Conservation (phyloP, 495 filamentous ascomycete species). For the Paragyromitra xinjiangensis region DNA sequence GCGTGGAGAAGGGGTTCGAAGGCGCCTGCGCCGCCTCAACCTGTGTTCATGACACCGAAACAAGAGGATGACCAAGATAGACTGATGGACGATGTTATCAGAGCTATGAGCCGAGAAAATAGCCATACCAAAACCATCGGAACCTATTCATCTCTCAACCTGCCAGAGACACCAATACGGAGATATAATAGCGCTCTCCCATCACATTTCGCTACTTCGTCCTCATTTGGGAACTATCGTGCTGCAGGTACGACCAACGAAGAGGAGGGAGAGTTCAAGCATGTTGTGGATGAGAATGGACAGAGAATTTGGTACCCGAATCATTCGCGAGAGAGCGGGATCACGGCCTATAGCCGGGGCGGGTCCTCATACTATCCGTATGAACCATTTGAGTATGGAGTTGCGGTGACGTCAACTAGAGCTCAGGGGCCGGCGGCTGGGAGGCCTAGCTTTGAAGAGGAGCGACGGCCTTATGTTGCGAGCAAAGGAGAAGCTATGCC, state of each 20-base stretch:
- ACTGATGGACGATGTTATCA: constrained; percentile 47
- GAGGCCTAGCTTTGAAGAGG: constrained; percentile 47
- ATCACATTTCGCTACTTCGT: constrained; percentile 41
- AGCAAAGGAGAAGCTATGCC: constrained; percentile 29
- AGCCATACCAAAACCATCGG: constrained; percentile 51
- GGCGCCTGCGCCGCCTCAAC: constrained; percentile 21
- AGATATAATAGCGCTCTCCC: constrained; percentile 48
- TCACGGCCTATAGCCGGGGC: constrained; percentile 48
- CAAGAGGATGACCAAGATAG: constrained; percentile 35
- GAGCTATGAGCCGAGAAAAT: constrained; percentile 49
- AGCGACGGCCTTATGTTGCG: constrained; percentile 21
- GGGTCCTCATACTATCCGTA: constrained; percentile 52
- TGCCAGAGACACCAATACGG: constrained; percentile 46
- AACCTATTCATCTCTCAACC: constrained; percentile 50
- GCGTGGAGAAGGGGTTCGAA: constrained; percentile 47
- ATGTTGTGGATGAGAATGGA: constrained; percentile 48
- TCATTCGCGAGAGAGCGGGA: constrained; percentile 46
- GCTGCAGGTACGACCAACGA: constrained; percentile 16
- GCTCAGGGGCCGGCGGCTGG: constrained; percentile 38
- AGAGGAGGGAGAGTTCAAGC: constrained; percentile 38
- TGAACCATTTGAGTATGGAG: constrained; percentile 53
- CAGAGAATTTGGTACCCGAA: constrained; percentile 49
- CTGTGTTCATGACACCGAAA: constrained; percentile 17
- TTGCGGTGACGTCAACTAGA: constrained; percentile 51
- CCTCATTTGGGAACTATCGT: constrained; percentile 49